Evolutionary conservation across 768 basidiomycete species (phyloP).

Genomic region (Lentinus tigrinus): DNA sequence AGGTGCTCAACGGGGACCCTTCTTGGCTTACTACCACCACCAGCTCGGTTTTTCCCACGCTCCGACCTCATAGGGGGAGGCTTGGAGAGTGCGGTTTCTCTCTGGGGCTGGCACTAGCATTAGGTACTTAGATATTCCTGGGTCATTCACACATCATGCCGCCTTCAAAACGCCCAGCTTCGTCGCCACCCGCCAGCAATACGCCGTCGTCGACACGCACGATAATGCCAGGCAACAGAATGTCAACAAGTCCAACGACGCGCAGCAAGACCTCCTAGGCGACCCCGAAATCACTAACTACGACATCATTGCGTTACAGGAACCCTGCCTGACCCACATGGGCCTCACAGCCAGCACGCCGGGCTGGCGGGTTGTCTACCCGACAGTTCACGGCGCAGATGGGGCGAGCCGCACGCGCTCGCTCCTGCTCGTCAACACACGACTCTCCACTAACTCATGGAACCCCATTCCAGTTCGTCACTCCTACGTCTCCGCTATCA

Average conservation of each 20-base stretch:
- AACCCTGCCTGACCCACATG: conserved; percentile 33
- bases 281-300: conserved; percentile 14
- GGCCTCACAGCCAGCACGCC: conserved; percentile 14
- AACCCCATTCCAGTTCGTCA: conserved; percentile 3
- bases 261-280: conserved; percentile 22
- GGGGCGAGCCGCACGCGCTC: background rate
- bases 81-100: background rate
- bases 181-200: too few relatives aligned
- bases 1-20: conserved; percentile 45
- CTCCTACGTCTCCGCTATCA: conserved; percentile 31
- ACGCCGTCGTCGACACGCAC: too few relatives aligned
- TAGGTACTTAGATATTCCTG: background rate
- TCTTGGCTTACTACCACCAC: conserved; percentile 6
- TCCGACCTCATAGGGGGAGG: conserved; percentile 4
- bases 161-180: too few relatives aligned
- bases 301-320: conserved; percentile 39
- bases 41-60: conserved; percentile 2
- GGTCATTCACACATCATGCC: too few relatives aligned
- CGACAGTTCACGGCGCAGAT: conserved; percentile 16
- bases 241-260: conserved; percentile 22
- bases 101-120: background rate
- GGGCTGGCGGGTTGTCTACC: conserved; percentile 28
- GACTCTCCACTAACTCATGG: conserved; percentile 16
- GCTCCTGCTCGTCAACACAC: conserved; percentile 12
- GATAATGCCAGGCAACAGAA: conserved; percentile 29